Base-by-base conservation (phyloP, 306 rosid genomes). In the Rosa multiflora region DNA sequence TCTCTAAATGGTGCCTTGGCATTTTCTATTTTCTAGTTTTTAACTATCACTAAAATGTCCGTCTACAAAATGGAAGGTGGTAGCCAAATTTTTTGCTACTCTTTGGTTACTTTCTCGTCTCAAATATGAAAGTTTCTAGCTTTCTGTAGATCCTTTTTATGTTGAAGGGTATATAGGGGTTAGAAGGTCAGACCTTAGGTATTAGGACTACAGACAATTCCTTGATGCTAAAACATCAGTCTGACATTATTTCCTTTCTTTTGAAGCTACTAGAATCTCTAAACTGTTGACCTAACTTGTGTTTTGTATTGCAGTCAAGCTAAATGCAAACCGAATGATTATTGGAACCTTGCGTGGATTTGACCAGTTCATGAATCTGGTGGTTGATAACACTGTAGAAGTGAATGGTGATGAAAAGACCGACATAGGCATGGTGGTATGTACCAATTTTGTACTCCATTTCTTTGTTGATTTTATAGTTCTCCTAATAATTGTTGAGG, bases 341-440 rank as follows among this genome's bases (percentile, higher is more conserved):
- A 78, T 94, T 81, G 99, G 99, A 63, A 94, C 99, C 5, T 97
- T 94, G 23, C 87, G 97, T 26, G 99, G 99, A 18, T 95, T 92
- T 73, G 99, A 95, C 78, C 99, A 95, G 85, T 95, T 95, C 80
- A 95, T 95, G 98, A 95, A 95, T 82, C 88, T 95, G 8, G 98
- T 95, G 72, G 87, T 95, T 76, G 99, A 95, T 86, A 95, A 95
- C 82, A 95, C 99, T 1, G 89, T 88, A 42, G 98, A 95, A 90
- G 91, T 95, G 73, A 93, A 93, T 70, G 98, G 99, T 70, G 87
- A 91, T 42, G 98, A 95, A 62, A 91, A 85, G 81, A 90, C 72
- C 20, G 99, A 95, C 2, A 90, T 95, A 1, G 99, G 99, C 84
- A 93, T 93, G 98, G 99, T 93, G 98, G 99, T 95, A 77, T 61